Conservation (phyloP, 2,329 filamentous ascomycete species). For the Fusarium bactridioides region DNA sequence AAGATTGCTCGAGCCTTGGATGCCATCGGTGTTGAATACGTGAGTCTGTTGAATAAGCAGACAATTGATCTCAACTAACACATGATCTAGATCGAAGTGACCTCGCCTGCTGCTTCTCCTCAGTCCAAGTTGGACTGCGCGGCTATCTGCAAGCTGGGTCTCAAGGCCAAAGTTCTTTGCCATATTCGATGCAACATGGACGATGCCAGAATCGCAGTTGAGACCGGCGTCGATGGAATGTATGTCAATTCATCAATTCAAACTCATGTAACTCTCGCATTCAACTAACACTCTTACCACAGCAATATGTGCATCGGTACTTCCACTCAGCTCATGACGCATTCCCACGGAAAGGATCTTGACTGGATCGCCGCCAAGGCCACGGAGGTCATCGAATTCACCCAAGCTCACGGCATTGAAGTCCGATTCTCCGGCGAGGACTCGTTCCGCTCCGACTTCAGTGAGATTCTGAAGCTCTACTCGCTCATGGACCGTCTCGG, state of each 20-base stretch:
- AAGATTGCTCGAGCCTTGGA: constrained; percentile 36
- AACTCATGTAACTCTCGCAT: no score
- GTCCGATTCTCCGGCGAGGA: constrained; percentile 73
- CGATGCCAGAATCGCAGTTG: constrained; percentile 76
- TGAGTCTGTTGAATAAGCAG: neutral
- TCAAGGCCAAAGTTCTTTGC: constrained; percentile 67
- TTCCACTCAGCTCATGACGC: constrained; percentile 81
- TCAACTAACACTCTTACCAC: neutral
- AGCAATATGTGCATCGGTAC: constrained; percentile 83
- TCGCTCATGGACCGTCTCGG: constrained; percentile 83
- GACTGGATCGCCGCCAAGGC: constrained; percentile 76
- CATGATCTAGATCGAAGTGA: constrained; percentile 67
- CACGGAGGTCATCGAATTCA: constrained; percentile 45
- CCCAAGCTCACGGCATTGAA: constrained; percentile 37
- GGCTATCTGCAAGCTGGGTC: constrained; percentile 90
- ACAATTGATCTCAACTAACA: neutral
- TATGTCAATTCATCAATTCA: neutral
- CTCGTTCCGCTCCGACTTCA: constrained; percentile 82
- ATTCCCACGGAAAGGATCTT: constrained; percentile 92
- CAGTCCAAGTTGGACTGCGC: constrained; percentile 88
- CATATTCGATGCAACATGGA: constrained; percentile 46
- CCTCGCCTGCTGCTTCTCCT: constrained; percentile 83
- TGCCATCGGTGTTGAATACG: constrained; percentile 63
- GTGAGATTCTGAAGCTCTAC: constrained; percentile 81
- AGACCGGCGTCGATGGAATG: constrained; percentile 70